Base-by-base conservation (phyloP, 2,329 filamentous ascomycete species). In the Fusarium torulosum region DNA sequence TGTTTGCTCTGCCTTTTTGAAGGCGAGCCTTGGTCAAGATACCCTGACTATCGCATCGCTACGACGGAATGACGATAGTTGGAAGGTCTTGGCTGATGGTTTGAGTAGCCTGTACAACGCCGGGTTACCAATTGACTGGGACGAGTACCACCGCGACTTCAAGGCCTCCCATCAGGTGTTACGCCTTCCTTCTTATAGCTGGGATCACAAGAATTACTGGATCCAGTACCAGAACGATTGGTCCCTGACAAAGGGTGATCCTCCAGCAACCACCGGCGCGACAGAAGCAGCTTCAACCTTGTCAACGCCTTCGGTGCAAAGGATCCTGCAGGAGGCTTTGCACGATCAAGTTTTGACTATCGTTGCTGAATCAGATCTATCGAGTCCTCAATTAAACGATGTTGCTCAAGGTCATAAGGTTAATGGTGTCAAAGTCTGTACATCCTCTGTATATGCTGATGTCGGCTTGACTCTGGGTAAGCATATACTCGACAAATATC, bases 131-230 rank as follows among this genome's bases (percentile, higher is more conserved):
- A 81, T 94, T 59, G 83, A 90, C 74, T 91, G 59, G 82, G 92
- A 88, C 61, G 91, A 93, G 77, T 91, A 86, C 73, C 88, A 91
- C 67, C 80, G 84, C 53, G 79, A 82, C 60, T 85, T 84, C 65
- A 71, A 73, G 20, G 55, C 69, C 0, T 78, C 75, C 14, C 76
- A 80, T 4, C 77, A 77, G 5, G 81, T 93, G 11, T 78, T 92
- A 7, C 81, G 86, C 7, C 79, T 94, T 1, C 91, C 91, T 0
- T 85, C 85, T 2, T 94, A 94, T 75, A 84, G 84, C 0, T 94
- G 91, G 79, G 89, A 94, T 71, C 82, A 88, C 71, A 92, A 92
- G 82, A 90, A 87, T 67, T 93, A 93, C 75, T 89, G 86, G 86
- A 81, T 88, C 41, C 82, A 84, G 71, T 88, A 88, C 73, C 78